Conservation (phyloP, 2,329 filamentous ascomycete species). For the Fusarium nanum region DNA sequence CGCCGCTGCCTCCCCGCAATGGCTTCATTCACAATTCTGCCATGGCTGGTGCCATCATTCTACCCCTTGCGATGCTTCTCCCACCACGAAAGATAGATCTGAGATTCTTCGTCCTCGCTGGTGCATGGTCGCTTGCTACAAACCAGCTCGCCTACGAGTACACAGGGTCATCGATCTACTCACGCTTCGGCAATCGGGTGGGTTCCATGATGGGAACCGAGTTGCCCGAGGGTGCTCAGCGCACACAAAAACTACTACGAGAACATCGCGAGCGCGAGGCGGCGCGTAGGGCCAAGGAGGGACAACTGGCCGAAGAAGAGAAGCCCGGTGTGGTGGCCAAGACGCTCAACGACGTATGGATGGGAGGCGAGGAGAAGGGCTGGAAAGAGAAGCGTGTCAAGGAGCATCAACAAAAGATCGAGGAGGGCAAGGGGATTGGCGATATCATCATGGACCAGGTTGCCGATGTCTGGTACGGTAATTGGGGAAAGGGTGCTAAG, state of each 20-base stretch:
- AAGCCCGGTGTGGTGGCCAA: constrained; percentile 49
- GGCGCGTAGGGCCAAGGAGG: constrained; percentile 42
- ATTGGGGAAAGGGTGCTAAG: constrained; percentile 48
- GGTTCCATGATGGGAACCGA: constrained; percentile 61
- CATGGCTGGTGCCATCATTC: constrained; percentile 60
- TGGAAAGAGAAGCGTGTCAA: constrained; percentile 65
- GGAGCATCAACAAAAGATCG: constrained; percentile 64
- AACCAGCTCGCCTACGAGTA: constrained; percentile 68
- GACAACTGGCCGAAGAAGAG: constrained; percentile 43
- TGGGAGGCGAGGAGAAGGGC: constrained; percentile 66
- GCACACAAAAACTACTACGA: constrained; percentile 60
- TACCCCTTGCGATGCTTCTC: constrained; percentile 61
- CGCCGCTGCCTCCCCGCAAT: constrained; percentile 50
- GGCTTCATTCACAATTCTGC: constrained; percentile 60
- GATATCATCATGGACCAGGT: constrained; percentile 69
- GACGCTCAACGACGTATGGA: constrained; percentile 64
- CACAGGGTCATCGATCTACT: constrained; percentile 64
- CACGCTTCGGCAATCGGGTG: constrained; percentile 59
- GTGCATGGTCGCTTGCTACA: constrained; percentile 63
- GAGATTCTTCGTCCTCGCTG: constrained; percentile 62
- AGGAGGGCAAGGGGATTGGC: constrained; percentile 67
- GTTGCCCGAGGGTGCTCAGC: constrained; percentile 67
- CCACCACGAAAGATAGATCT: constrained; percentile 65
- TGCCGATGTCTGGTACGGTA: constrained; percentile 62
- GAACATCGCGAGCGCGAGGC: constrained; percentile 59